Conservation (phyloP, 345 rosid genomes). For the Noccaea caerulescens region DNA sequence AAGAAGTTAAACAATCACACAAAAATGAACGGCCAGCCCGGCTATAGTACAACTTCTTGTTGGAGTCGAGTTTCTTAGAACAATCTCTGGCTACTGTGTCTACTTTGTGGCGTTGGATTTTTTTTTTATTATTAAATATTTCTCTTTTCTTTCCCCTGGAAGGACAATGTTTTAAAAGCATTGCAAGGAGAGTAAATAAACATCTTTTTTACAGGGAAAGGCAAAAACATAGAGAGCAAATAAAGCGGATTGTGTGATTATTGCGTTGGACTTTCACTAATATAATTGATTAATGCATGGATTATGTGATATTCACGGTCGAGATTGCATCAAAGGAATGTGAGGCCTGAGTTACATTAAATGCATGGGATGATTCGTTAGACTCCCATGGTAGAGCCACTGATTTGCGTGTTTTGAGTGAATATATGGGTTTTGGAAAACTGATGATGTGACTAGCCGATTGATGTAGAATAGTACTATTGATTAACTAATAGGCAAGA, state of each 20-base stretch:
- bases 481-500: conserved; percentile 10
- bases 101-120: conserved; percentile 1
- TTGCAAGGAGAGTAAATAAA: too few species aligned
- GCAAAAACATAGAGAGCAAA: too few species aligned
- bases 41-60: not conserved
- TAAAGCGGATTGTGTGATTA: too few species aligned
- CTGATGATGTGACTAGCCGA: conserved; percentile 9
- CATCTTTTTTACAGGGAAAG: too few species aligned
- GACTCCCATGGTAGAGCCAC: not conserved
- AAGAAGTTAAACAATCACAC: not conserved
- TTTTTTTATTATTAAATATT: not conserved
- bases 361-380: not conserved
- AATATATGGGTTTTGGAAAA: not conserved
- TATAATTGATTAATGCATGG: not conserved
- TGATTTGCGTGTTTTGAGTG: not conserved
- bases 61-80: not conserved
- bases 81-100: not conserved
- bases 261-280: conserved; percentile 5
- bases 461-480: conserved; percentile 8
- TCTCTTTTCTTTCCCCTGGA: too few species aligned
- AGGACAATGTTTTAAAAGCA: too few species aligned
- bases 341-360: not conserved
- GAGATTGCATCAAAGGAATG: conserved; percentile 1
- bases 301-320: not conserved
- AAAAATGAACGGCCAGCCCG: not conserved